These are phyloP conservation scores for Fraxinus xanthoxyloides DNA, from an alignment of 305 asterid genomes.

Conservation along the genomic window DNA sequence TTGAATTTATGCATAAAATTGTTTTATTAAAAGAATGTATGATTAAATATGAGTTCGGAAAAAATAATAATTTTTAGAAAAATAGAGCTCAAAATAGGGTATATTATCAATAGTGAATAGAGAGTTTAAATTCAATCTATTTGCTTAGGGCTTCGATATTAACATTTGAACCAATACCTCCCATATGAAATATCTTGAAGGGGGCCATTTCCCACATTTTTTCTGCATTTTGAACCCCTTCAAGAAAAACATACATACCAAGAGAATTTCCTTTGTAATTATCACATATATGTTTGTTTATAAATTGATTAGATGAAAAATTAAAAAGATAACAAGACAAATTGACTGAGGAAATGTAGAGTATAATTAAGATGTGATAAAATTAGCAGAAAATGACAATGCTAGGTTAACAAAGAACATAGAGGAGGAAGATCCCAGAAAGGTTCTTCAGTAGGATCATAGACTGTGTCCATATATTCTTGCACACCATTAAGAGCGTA, in stretches of 20 bases:
- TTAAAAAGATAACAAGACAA: not conserved
- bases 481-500: constrained; percentile 74
- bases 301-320: not conserved
- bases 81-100: no score
- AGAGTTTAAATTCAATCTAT: not conserved
- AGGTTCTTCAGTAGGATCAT: constrained; percentile 48
- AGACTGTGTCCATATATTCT: constrained; percentile 59
- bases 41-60: no score
- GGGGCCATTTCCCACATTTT: no score
- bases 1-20: no score
- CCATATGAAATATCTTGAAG: not conserved
- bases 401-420: constrained; percentile 38
- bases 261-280: not conserved
- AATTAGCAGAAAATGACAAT: not conserved
- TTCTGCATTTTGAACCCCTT: not conserved
- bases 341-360: not conserved
- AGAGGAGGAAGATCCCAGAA: constrained; percentile 76
- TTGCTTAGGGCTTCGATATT: not conserved
- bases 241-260: not conserved
- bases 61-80: no score
- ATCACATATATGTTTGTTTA: not conserved
- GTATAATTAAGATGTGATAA: not conserved
- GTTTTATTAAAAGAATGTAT: no score
- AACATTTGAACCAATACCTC: not conserved
- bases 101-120: not conserved